Percentiles rank a stretch among this genome's conserved stretches.
Evolutionary conservation across 805 yeast genomes (phyloP).

Genomic region (Teunomyces pallodes): DNA sequence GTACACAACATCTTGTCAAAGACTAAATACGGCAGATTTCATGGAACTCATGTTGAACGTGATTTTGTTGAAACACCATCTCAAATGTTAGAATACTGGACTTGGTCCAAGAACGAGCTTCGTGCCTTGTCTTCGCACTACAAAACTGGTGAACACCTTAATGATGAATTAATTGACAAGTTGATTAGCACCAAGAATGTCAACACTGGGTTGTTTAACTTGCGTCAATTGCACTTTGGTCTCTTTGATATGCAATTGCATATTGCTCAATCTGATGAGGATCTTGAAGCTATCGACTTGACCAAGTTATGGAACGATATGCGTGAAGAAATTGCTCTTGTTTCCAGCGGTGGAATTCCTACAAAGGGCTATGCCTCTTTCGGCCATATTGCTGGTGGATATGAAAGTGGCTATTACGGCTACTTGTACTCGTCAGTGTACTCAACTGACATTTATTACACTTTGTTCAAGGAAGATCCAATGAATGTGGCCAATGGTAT

Average conservation of each 20-base stretch:
- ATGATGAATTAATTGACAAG: constrained; percentile 55
- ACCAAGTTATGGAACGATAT: constrained; percentile 60
- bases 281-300: constrained; percentile 47
- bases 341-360: constrained; percentile 50
- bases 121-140: constrained; percentile 64
- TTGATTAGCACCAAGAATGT: constrained; percentile 68
- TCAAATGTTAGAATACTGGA: constrained; percentile 85
- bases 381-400: constrained; percentile 79
- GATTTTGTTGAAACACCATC: constrained; percentile 93
- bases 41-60: constrained; percentile 75
- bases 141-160: constrained; percentile 54
- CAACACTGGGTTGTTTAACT: constrained; percentile 66
- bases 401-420: constrained; percentile 84
- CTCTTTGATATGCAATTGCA: constrained; percentile 75
- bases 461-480: constrained; percentile 67
- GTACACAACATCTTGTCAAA: constrained; percentile 73
- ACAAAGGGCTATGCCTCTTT: constrained; percentile 75
- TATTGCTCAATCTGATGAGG: constrained; percentile 41
- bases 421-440: constrained; percentile 83
- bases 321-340: constrained; percentile 60
- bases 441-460: constrained; percentile 78
- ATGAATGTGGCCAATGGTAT: constrained; percentile 60
- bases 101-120: constrained; percentile 69
- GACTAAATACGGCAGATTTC: constrained; percentile 64
- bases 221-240: constrained; percentile 79